Evolutionary conservation across 257 asterid genomes (phyloP).

Genomic region (Petrea volubilis): DNA sequence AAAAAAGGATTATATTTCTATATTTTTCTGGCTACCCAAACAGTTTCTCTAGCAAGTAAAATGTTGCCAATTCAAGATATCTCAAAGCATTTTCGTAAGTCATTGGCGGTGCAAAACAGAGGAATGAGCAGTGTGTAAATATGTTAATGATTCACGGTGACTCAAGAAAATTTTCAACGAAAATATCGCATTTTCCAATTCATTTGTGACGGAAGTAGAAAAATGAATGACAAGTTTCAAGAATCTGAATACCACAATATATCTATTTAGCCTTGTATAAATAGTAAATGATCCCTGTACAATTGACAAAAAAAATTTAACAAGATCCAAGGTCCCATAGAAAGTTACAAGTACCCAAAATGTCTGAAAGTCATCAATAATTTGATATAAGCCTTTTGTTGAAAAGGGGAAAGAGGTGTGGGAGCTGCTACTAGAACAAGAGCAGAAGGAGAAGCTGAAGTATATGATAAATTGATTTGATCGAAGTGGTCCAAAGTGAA

Average conservation of each 20-base stretch:
- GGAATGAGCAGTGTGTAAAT: background rate
- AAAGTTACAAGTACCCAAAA: background rate
- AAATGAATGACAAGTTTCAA: background rate
- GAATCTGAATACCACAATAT: background rate
- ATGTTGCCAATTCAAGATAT: background rate
- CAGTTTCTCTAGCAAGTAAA: background rate
- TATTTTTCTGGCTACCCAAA: background rate
- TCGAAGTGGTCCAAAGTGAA: slow-evolving; percentile 29
- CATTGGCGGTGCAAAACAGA: background rate
- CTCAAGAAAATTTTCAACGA: background rate
- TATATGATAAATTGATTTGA: background rate
- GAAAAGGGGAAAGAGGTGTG: no score
- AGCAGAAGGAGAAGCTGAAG: background rate
- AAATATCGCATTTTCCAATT: background rate
- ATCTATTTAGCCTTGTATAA: no score
- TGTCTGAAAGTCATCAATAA: no score
- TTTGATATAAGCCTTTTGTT: no score
- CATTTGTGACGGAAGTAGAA: background rate
- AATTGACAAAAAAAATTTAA: background rate
- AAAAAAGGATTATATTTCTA: background rate
- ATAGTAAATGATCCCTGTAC: background rate
- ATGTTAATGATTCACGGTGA: background rate
- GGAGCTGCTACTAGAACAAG: background rate
- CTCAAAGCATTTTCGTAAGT: background rate
- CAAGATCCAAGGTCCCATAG: background rate